Conservation (phyloP, 495 filamentous ascomycete genomes). For the Hypoxylon perforatum region DNA sequence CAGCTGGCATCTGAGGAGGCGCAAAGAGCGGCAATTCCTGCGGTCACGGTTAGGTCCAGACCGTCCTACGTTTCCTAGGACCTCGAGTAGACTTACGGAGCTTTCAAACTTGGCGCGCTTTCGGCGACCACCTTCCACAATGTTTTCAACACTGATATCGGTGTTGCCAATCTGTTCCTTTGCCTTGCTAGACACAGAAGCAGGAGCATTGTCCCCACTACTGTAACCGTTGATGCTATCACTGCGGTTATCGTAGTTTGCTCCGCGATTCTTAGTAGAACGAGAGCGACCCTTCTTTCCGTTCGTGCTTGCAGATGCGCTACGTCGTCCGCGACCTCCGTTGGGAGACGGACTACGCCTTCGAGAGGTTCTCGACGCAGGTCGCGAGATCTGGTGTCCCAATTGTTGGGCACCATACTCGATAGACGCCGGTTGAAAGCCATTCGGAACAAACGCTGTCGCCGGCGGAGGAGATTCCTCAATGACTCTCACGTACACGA, state of each 20-base stretch:
- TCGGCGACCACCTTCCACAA: constrained; percentile 93
- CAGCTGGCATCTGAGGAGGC: constrained; percentile 89
- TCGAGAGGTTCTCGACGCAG: constrained; percentile 72
- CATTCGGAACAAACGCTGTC: constrained; percentile 46
- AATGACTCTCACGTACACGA: constrained; percentile 87
- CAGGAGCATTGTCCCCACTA: constrained; percentile 81
- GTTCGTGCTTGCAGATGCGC: constrained; percentile 72
- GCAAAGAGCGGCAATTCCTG: constrained; percentile 96
- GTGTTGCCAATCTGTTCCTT: constrained; percentile 90
- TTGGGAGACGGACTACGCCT: constrained; percentile 88
- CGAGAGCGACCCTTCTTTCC: constrained; percentile 74
- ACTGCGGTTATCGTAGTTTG: constrained; percentile 71
- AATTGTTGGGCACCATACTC: constrained; percentile 62
- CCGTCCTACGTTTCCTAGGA: constrained; percentile 28
- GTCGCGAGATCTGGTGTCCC: constrained; percentile 70
- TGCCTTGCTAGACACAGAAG: constrained; percentile 76
- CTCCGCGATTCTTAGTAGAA: constrained; percentile 74
- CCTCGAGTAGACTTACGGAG: constrained; percentile 73
- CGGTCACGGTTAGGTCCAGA: constrained; percentile 31
- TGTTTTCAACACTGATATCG: constrained; percentile 97
- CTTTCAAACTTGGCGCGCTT: constrained; percentile 98
- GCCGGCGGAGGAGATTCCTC: constrained; percentile 69
- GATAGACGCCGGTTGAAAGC: constrained; percentile 51
- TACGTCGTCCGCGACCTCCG: constrained; percentile 76
- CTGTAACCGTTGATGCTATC: constrained; percentile 78